These are phyloP conservation scores for Xerocomellus chrysenteron DNA, from an alignment of 768 basidiomycete genomes.

Conservation along the genomic window DNA sequence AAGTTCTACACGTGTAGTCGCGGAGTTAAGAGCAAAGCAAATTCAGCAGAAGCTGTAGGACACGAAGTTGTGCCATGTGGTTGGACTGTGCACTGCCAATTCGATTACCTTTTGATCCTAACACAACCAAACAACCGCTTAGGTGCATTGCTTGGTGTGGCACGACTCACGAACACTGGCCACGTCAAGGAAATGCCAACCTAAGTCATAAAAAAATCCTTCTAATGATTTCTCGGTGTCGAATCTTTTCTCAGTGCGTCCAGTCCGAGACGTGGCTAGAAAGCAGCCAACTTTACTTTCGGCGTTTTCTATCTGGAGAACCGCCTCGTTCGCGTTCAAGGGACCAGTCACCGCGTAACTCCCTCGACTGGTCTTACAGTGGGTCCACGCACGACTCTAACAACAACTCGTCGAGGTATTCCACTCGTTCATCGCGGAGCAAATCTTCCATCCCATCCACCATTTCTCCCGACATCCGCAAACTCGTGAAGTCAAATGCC, in stretches of 20 bases:
- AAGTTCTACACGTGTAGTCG: too few species aligned
- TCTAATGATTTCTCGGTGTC: constrained; percentile 26
- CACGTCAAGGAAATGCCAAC: neutral
- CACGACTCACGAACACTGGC: too few species aligned
- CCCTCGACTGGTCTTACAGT: constrained; percentile 2
- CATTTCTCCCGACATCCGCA: constrained; percentile 10
- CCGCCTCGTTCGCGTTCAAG: neutral
- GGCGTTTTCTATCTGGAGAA: constrained; percentile 13
- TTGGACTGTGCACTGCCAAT: too few species aligned
- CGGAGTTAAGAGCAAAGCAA: too few species aligned
- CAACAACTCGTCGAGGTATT: neutral
- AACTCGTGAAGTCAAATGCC: constrained; percentile 38
- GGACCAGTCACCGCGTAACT: neutral
- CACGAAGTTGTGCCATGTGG: too few species aligned
- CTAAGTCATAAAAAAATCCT: neutral
- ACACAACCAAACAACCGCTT: too few species aligned
- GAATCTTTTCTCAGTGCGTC: constrained; percentile 8
- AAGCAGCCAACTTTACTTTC: constrained; percentile 17
- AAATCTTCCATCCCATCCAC: neutral
- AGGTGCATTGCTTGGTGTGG: too few species aligned
- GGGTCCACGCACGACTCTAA: neutral
- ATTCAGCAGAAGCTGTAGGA: too few species aligned
- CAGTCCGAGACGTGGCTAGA: constrained; percentile 20
- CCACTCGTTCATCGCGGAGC: neutral
- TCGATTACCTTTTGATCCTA: too few species aligned